Base-by-base conservation (phyloP, 306 rosid genomes). In the Cicer yamashitae region DNA sequence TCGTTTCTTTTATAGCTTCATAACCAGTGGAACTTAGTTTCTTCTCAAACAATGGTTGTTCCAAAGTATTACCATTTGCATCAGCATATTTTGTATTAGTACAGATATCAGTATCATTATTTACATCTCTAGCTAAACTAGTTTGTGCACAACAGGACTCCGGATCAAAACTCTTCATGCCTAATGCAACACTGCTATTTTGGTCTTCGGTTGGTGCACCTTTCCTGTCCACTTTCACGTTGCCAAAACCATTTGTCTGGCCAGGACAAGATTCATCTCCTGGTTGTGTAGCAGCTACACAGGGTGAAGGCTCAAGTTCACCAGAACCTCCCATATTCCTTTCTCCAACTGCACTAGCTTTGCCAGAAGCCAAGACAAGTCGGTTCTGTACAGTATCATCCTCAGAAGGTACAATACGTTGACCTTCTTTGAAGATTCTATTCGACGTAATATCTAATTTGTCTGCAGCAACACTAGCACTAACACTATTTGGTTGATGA, bases 51-150 rank as follows among this genome's bases (percentile, higher is more conserved):
- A 82, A 67, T 39, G 85, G 79, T 54, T 86, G 83, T 44, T 78
- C 91, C 73, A 25, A 51, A 25, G 84, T 58, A 71, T 62, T 88
- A 63, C 94, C 90, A 81, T 78, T 82, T 51, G 86, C 83, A 72
- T 79, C 89, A 52, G 74, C 76, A 17, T 83, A 86, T 73, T 82
- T 84, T 47, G 78, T 70, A 84, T 68, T 77, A 67, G 79, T 79
- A 86, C 89, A 83, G 78, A 81, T 67, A 79, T 86, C 88, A 67
- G 77, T 86, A 77, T 85, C 96, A 85, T 72, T 96, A 88, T 92
- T 88, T 90, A 91, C 99, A 92, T 88, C 96, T 89, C 93, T 78
- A 76, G 84, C 94, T 89, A 92, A 67, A 81, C 91, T 92, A 84
- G 76, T 82, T 83, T 82, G 94, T 50, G 83, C 58, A 51, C 86